Evolutionary conservation across 495 filamentous ascomycete species (phyloP).

Genomic region (Parachaetomium inaequale): DNA sequence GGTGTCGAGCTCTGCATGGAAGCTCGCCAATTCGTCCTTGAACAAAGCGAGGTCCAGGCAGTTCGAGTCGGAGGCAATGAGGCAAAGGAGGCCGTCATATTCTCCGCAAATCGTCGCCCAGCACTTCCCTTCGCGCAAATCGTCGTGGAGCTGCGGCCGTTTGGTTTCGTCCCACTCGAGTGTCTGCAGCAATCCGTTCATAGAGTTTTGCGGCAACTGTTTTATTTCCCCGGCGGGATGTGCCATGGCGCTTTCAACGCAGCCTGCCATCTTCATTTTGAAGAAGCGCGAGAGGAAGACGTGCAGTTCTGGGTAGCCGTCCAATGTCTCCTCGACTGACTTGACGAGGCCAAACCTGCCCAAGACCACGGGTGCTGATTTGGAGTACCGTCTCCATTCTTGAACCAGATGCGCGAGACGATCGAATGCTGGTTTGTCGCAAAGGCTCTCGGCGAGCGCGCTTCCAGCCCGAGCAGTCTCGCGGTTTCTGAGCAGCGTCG

Average conservation of each 20-base stretch:
- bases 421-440: conserved; percentile 25
- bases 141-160: conserved; percentile 24
- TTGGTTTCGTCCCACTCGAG: conserved; percentile 24
- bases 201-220: conserved; percentile 1
- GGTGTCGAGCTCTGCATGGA: conserved; percentile 24
- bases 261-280: conserved; percentile 26
- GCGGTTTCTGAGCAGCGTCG: conserved; percentile 16
- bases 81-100: conserved; percentile 26
- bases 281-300: conserved; percentile 28
- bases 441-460: conserved; percentile 5
- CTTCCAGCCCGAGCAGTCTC: background rate
- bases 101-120: conserved; percentile 29
- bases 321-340: conserved; percentile 15
- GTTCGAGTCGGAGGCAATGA: conserved; percentile 21
- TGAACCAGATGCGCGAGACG: conserved; percentile 26
- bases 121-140: conserved; percentile 33
- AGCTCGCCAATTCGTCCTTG: conserved; percentile 19
- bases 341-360: conserved; percentile 21
- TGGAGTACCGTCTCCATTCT: conserved; percentile 22
- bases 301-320: conserved; percentile 20
- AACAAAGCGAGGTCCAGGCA: conserved; percentile 27
- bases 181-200: conserved; percentile 16
- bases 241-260: background rate
- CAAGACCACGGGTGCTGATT: background rate
- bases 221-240: background rate